phyloP scores from a whole-genome alignment of 148 eudicot species.

The Rhododendron williamsianum region DNA sequence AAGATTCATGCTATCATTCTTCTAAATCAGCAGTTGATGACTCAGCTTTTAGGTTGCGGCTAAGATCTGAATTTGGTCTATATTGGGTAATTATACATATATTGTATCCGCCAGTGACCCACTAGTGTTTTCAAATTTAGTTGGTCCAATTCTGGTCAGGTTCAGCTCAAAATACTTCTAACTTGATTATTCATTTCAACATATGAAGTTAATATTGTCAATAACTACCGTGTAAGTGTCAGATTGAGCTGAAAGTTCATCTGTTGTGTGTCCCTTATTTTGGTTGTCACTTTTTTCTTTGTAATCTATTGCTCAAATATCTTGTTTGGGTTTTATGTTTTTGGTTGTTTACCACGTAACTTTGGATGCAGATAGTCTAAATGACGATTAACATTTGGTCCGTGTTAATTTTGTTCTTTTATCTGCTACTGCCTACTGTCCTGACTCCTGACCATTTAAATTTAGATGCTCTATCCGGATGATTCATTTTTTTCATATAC shows the following conservation, averaged over 20 bases:
- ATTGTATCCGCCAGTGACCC: not conserved
- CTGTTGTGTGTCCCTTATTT: not conserved
- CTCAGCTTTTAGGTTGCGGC: not conserved
- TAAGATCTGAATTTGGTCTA: not conserved
- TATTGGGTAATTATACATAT: not conserved
- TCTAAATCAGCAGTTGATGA: not conserved
- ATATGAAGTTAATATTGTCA: not conserved
- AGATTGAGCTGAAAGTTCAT: not conserved
- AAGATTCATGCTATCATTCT: not conserved
- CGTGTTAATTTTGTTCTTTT: not conserved
- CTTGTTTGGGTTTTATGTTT: not conserved
- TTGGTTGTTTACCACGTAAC: not conserved
- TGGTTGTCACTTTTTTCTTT: not conserved
- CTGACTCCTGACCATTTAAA: not conserved
- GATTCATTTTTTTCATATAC: not conserved
- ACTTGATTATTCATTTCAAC: not conserved
- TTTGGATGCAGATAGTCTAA: not conserved
- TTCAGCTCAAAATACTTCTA: not conserved
- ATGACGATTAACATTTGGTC: not conserved
- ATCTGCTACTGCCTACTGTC: not conserved
- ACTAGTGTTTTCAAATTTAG: not conserved
- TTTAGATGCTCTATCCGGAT: not conserved
- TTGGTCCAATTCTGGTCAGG: constrained; percentile 3
- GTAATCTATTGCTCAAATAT: not conserved
- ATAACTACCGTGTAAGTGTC: not conserved